Evolutionary conservation across 805 yeast genomes (phyloP), one percentile per base, ranked within the genome.

Genomic region (Wickerhamomyces chaumierensis): DNA sequence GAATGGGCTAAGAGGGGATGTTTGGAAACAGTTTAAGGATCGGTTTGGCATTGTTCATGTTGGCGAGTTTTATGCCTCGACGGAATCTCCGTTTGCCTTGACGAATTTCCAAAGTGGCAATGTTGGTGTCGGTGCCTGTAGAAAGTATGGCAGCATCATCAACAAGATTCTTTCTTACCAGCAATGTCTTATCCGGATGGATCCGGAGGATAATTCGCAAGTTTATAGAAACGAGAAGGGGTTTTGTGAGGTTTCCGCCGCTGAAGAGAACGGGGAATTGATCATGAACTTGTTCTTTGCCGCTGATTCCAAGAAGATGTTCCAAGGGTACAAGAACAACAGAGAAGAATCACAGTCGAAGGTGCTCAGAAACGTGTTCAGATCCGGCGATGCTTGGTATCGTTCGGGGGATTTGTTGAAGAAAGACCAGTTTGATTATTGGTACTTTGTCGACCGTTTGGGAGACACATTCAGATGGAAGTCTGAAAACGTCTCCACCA

Each of bases 391-490:
- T 58, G 94, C 94, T 1, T 88, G 86, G 81, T 81, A 82, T 52
- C 69, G 96, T 53, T 73, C 85, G 20, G 96, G 96, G 33, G 97
- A 88, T 57, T 66, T 88, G 47, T 65, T 90, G 53, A 75, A 65
- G 48, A 61, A 68, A 55, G 95, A 86, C 57, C 66, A 65, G 21
- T 70, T 78, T 46, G 82, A 85, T 1, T 61, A 79, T 46, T 69
- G 81, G 56, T 85, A 81, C 60, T 88, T 88, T 58, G 85, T 87
- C 34, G 97, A 88, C 64, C 68, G 97, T 53, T 62, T 90, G 52
- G 97, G 97, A 33, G 97, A 88, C 55, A 90, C 96, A 0, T 88
- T 83, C 65, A 70, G 97, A 49, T 88, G 97, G 97, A 90, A 86
- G 62, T 81, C 94, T 2, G 97, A 88, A 62, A 88, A 88, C 57